Evolutionary conservation across 495 filamentous ascomycete genomes (phyloP), one percentile per base, ranked within the genome.

Genomic region (Amniculicola lignicola): DNA sequence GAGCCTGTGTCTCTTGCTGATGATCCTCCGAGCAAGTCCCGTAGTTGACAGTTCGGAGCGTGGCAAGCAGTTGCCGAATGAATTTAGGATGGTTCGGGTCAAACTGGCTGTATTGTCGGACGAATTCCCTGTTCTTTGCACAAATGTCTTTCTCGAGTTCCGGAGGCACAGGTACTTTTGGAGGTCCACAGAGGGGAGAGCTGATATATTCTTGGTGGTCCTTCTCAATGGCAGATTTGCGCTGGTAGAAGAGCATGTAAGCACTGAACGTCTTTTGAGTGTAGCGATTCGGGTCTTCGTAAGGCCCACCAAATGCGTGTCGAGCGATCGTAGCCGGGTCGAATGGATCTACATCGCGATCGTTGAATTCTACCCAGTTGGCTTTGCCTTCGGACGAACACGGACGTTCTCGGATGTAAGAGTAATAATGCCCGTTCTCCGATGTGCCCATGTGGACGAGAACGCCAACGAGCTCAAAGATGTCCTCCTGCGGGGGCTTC

Each of bases 181-280:
- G 72, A 4, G 84, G 82, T 36, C 70, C 69, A 6, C 70, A 58
- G 36, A 62, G 50, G 11, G 65, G 64, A n/a, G 51, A 43, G 16
- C 49, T 56, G 23, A 66, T 45, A 11, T 61, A 64, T 18, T 59
- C 45, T 1, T 68, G 56, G 35, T 72, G 67, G 63, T 78, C 69
- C 29, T 49, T 54, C 16, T 79, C 75, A 51, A 89, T 75, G 11
- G 80, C 81, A 1, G 85, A 82, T 3, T 85, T 82, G 51, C 93
- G 80, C 67, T 96, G 87, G 65, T 97, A 99, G 72, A 99, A 96
- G 33, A 99, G 77, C 89, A 97, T 96, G 64, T 99, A 99, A 15
- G 91, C 93, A 69, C 59, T 72, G 45, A 66, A 69, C n/a, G 44
- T 45, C 35, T 62, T 67, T 45, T 54, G 72, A 60, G 73, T 75